Evolutionary conservation across 225 moss, liverwort and hornwort genomes (phyloP), one percentile per base, ranked within the genome.

Genomic region (Thuidium tamariscinum): DNA sequence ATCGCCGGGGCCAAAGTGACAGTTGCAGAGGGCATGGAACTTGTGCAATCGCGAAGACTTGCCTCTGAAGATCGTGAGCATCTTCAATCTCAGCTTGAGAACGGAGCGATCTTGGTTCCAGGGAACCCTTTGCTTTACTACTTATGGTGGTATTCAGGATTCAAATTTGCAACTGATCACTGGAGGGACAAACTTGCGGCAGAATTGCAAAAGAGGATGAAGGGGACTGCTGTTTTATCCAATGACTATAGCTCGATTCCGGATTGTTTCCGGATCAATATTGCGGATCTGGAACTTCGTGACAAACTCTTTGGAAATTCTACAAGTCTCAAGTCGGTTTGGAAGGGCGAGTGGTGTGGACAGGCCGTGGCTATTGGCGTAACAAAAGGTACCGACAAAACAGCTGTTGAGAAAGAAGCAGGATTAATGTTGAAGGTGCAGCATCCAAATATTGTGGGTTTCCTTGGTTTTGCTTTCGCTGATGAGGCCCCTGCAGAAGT

Each of bases 241-340:
- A 67, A 32, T 37, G 49, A 32, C 3, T 4, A 0, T 2, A 62
- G n/a, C n/a, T 52, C 34, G 8, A 16, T 78, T 42, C 64, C 51
- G 2, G 20, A 76, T 7, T 18, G 68, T 49, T 85, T 85, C 34
- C 9, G 51, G 67, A 57, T 85, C 51, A 32, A 26, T 10, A 30
- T 0, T 41, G 16, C 5, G 13, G 81, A 88, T 42, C 23, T 85
- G 25, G 66, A 84, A n/a, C n/a, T 52, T 30, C 54, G 0, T 32
- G 0, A 0, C 7, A 32, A 0, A 68, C n/a, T 82, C 21, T 7
- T 15, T 16, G n/a, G 22, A 32, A 1, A 4, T 36, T 9, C 0
- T 15, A 0, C 3, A n/a, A n/a, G n/a, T 75, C 32, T 15, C 23
- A 83, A 23, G 49, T 36, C 83, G 51, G 70, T 88, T 37, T 84